Evolutionary conservation across 345 rosid genomes (phyloP).

Genomic region (Ailanthus altissimus): DNA sequence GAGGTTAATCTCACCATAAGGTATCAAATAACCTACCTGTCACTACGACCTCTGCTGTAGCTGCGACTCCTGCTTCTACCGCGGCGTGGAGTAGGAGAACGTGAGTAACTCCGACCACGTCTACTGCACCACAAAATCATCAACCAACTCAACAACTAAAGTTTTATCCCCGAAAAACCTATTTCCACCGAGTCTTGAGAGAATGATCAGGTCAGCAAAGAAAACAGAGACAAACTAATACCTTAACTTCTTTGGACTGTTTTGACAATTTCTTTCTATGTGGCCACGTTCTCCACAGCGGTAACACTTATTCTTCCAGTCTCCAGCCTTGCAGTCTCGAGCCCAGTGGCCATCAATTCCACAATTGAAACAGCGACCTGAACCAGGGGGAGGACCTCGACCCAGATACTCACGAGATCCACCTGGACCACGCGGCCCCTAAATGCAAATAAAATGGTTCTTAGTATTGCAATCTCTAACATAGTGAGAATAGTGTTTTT

Average conservation of each 20-base stretch:
- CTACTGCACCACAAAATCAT: conserved; percentile 38
- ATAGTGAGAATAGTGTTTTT: background rate
- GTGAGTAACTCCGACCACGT: conserved; percentile 64
- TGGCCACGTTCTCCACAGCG: conserved; percentile 98
- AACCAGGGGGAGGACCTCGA: conserved; percentile 96
- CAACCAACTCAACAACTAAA: background rate
- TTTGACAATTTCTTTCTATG: conserved; percentile 90
- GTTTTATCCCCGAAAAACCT: background rate
- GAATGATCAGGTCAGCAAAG: no score
- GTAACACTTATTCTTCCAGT: conserved; percentile 95
- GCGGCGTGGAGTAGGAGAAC: conserved; percentile 79
- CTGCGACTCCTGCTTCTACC: conserved; percentile 88
- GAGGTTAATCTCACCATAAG: background rate
- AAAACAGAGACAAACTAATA: conserved; percentile 14
- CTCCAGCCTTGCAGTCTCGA: conserved; percentile 94
- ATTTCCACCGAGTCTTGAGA: background rate
- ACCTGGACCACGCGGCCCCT: conserved; percentile 85
- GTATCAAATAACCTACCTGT: conserved; percentile 45
- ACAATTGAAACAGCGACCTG: conserved; percentile 95
- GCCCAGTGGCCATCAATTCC: conserved; percentile 99
- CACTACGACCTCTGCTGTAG: conserved; percentile 84
- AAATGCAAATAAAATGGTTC: conserved; percentile 9
- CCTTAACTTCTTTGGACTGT: conserved; percentile 84
- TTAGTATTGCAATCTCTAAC: background rate
- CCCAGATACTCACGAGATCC: conserved; percentile 77